Percentiles rank a stretch among this genome's conserved stretches.
Evolutionary conservation across 2,329 filamentous ascomycete species (phyloP).

Genomic region (Fusarium tupiense): DNA sequence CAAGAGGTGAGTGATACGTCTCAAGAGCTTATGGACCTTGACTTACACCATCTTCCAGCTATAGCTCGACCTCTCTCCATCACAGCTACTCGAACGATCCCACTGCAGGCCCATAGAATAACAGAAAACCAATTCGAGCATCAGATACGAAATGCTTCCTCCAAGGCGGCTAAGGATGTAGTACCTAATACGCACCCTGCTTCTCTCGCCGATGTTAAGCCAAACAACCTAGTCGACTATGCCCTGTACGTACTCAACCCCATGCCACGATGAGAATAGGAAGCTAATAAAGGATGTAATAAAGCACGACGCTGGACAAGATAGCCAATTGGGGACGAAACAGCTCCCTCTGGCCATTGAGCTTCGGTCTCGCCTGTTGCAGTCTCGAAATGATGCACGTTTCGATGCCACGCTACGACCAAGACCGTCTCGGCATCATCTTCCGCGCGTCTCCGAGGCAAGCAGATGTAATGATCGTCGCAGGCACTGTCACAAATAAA

Average conservation of each 20-base stretch:
- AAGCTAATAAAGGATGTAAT: accelerated
- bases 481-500: slow-evolving; percentile 74
- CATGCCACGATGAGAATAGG: accelerated
- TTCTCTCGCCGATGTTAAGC: slow-evolving; percentile 10
- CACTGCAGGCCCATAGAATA: not conserved
- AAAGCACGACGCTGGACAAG: slow-evolving; percentile 62
- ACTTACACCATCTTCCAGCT: slow-evolving; percentile 17
- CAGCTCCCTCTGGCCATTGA: slow-evolving; percentile 69
- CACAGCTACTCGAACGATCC: not conserved
- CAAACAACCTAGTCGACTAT: slow-evolving; percentile 25
- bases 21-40: not conserved
- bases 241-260: not conserved
- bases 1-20: not conserved
- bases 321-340: slow-evolving; percentile 67
- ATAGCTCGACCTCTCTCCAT: slow-evolving; percentile 1
- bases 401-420: slow-evolving; percentile 70
- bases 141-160: not conserved
- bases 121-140: not conserved
- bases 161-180: not conserved
- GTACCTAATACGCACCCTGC: not conserved
- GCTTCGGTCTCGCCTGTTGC: slow-evolving; percentile 71
- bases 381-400: slow-evolving; percentile 72
- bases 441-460: slow-evolving; percentile 74
- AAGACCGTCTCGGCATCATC: slow-evolving; percentile 72
- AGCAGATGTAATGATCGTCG: slow-evolving; percentile 73